Base-by-base conservation (phyloP, 345 rosid genomes). In the Eucalyptus sp. region DNA sequence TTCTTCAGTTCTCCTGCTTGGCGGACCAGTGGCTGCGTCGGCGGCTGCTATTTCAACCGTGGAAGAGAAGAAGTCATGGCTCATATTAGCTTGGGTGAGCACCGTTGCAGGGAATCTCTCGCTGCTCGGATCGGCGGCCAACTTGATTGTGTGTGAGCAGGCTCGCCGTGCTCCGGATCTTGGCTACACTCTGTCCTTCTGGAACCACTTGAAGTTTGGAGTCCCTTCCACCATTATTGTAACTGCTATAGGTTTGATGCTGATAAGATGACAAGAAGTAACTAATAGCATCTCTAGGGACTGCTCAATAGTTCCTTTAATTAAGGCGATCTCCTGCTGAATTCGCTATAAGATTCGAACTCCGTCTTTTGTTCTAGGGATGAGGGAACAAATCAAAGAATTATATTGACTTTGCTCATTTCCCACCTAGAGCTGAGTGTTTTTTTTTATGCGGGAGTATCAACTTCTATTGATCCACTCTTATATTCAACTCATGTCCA, bases 101-200 rank as follows among this genome's bases (percentile, higher is more conserved):
- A 94, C 99, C 0, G 94, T 97, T 33, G 96, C 97, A 2, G 99
- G 98, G 29, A 97, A 97, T 93, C 91, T 97, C 80, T 95, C 99
- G 1, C 92, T 96, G 62, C 89, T 96, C 43, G 99, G 99, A 10
- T 96, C 99, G 13, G 99, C 99, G 2, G 97, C 98, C 8, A 97
- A 97, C 91, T 90, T 97, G 94, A 96, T 96, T 80, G 97, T 96
- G 86, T 95, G 99, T 27, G 98, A 96, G 89, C 96, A 97, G 93
- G 99, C 99, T 84, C 90, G 93, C 25, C 91, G 96, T 10, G 91
- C 96, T 68, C 91, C 93, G 4, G 88, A 87, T 20, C 88, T 92
- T 25, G 94, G 94, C 5, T 95, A 96, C 93, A 94, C 92, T 12
- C 91, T 96, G 46, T 93, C 97, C 54, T 96, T 97, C 89, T 95